Evolutionary conservation across 345 rosid genomes (phyloP), one percentile per base, ranked within the genome.

Genomic region (Pseudoturritis turrita): DNA sequence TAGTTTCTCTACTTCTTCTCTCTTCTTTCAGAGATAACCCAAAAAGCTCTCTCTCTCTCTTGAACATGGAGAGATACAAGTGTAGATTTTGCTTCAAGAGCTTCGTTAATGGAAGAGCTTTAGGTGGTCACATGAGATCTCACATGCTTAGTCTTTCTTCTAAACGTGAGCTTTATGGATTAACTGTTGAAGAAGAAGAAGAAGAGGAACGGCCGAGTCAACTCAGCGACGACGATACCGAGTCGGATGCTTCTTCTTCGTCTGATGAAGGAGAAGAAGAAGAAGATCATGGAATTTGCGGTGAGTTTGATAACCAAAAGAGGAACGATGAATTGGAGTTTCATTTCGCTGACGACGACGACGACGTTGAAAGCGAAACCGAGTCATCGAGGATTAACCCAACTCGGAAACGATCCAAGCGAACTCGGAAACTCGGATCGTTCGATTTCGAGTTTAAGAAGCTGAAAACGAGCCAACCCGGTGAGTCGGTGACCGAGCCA

Each of bases 81-180:
- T 91, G 98, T 74, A 91, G 81, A 72, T 78, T 88, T 17, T 91
- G 98, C 78, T 82, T 79, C 25, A 89, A 80, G 80, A 81, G 61
- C 63, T 94, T 91, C 72, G 60, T 76, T 40, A 88, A 88, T 77
- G 96, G 91, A 45, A 87, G 88, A 81, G 91, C 96, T 74, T 81
- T 91, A 62, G 91, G 90, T 31, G 95, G 91, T 49, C 97, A 91
- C 77, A 89, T 94, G 93, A 84, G 85, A 87, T 86, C 97, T 75
- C 97, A 91, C 76, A 74, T 86, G 86, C 75, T 84, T 70, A 82
- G 43, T 78, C 84, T 83, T 60, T 84, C 90, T 45, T 25, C 71
- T 5, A 39, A 68, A 75, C 55, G 50, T 25, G 39, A 43, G 13
- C 14, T 63, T n/a, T 33, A 50, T 22, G 29, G 73, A 53, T 74